Evolutionary conservation across 2,329 filamentous ascomycete genomes (phyloP), one percentile per base, ranked within the genome.

Genomic region (Aspergillus sergii): DNA sequence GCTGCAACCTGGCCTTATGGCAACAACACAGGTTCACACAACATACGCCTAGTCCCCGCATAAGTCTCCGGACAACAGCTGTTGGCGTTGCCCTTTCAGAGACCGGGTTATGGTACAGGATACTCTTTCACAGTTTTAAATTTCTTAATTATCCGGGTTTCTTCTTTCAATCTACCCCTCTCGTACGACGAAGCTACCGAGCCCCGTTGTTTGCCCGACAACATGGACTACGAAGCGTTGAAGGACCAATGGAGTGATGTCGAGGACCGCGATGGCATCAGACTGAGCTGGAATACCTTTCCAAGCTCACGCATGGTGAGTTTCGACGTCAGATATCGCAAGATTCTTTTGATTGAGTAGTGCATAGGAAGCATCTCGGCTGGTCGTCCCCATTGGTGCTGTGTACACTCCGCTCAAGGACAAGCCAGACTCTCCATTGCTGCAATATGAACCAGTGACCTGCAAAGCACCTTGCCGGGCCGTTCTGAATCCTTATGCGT

Each of bases 221-320:
- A 67, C 66, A 97, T 97, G 93, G 94, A 97, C 78, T 96, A 93
- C 85, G 94, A 97, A 79, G 86, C 89, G 71, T 83, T 96, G 71
- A 97, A 97, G 83, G 94, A 97, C 81, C 91, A 94, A 83, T 97
- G 94, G 94, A 93, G 90, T 75, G 93, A 97, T 79, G 90, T 96
- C 63, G 95, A 99, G 83, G 95, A 99, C 76, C 89, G 92, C 71
- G 95, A 99, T 88, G 95, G 95, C 65, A 88, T 98, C 75, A 90
- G 95, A 67, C 86, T 99, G 69, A 97, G 94, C 81, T 99, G 95
- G 95, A 99, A 99, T 78, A 96, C 96, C 65, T 96, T 99, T 75
- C 95, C 95, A 57, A 97, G 94, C 83, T 94, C 94, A 75, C 93
- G 95, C 78, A 97, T 99, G 93, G 94, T 93, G 72, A 72, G 86